A percentile compares a stretch with the other conserved stretches of the same genome.
Evolutionary conservation across 768 basidiomycete species (phyloP).

Genomic region (Holtermanniella nyarrowii): DNA sequence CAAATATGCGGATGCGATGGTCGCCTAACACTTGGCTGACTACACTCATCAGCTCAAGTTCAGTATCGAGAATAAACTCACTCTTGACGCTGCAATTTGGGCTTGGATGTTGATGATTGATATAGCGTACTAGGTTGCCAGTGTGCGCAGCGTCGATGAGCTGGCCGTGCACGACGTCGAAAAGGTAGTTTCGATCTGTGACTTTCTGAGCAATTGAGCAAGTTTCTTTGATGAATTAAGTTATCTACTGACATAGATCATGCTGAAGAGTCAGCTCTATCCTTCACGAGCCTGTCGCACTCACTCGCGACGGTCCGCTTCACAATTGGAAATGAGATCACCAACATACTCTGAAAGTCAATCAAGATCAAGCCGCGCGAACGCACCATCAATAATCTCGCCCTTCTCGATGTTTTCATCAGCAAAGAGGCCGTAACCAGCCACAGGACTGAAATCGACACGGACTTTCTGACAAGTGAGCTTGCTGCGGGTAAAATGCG

Average conservation of each 20-base stretch:
- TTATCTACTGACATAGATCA: background rate
- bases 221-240: background rate
- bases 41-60: background rate
- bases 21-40: background rate
- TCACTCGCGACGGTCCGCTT: background rate
- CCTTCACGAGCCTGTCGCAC: background rate
- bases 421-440: background rate
- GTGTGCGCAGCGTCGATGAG: background rate
- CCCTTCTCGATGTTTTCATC: background rate
- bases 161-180: background rate
- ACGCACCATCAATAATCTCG: background rate
- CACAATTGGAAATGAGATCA: background rate
- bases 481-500: too few relatives aligned
- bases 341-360: background rate
- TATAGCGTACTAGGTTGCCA: background rate
- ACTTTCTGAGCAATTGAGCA: background rate
- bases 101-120: background rate
- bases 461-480: background rate
- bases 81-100: background rate
- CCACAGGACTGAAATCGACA: background rate
- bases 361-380: background rate
- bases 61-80: background rate
- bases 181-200: background rate
- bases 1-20: background rate
- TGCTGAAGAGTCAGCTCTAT: background rate